Conservation (phyloP, 768 basidiomycete genomes). For the Naganishia friedmannii region DNA sequence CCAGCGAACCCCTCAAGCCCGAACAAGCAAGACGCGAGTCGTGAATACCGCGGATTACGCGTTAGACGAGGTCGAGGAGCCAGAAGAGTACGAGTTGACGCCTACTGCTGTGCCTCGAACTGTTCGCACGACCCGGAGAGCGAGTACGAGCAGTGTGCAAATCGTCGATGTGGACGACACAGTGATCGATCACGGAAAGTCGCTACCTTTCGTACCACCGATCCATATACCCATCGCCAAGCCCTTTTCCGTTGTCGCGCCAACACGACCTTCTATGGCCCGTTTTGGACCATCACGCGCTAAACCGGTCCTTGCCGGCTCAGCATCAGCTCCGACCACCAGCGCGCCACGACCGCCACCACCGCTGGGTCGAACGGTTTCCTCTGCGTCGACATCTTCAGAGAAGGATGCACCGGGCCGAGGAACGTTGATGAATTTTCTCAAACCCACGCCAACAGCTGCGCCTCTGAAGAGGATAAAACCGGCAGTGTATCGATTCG, state of each 20-base stretch:
- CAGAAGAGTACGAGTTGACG: constrained; percentile 16
- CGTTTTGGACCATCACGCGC: neutral
- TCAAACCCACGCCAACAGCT: neutral
- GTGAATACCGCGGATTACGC: neutral
- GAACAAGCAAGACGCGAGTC: neutral
- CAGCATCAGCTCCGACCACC: neutral
- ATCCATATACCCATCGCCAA: neutral
- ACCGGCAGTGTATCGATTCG: constrained; percentile 17
- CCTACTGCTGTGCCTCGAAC: constrained; percentile 10
- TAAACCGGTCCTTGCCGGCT: neutral
- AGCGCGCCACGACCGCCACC: neutral
- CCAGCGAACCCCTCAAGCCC: neutral
- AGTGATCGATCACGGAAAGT: neutral
- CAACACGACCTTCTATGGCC: neutral
- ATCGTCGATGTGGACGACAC: neutral
- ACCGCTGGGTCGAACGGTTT: neutral
- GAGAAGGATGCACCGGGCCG: neutral
- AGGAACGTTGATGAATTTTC: constrained; percentile 5
- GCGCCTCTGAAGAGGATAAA: neutral
- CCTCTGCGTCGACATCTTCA: neutral
- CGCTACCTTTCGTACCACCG: neutral
- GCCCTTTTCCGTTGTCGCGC: neutral
- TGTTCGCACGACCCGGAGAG: neutral
- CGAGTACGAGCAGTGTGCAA: neutral
- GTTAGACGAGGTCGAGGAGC: neutral